A percentile compares a stretch with the other conserved stretches of the same genome.
These are phyloP conservation scores for Melaleuca alternifolia DNA, from an alignment of 345 rosid genomes.

Conservation along the genomic window DNA sequence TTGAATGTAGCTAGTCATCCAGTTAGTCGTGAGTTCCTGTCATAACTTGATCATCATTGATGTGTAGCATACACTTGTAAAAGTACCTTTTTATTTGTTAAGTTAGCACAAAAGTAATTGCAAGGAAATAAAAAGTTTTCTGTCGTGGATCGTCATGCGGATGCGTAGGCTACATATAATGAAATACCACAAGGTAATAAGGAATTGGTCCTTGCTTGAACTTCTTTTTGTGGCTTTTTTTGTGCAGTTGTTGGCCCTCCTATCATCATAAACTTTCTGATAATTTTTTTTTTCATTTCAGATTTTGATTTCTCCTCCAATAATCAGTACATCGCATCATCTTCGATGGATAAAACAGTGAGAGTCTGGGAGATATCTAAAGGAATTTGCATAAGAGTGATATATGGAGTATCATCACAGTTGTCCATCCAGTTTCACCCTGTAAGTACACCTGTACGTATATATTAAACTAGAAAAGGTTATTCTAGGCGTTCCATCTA, in stretches of 20 bases:
- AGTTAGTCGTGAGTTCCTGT: neutral
- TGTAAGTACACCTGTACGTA: constrained; percentile 36
- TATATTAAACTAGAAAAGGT: neutral
- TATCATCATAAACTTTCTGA: neutral
- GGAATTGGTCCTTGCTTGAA: neutral
- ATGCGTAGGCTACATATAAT: neutral
- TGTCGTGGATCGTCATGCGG: neutral
- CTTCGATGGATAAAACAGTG: constrained; percentile 92
- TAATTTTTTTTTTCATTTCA: constrained; percentile 23
- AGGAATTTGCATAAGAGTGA: constrained; percentile 91
- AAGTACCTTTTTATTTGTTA: neutral
- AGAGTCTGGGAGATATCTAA: constrained; percentile 92
- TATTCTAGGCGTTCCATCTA: neutral
- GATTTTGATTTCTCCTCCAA: constrained; percentile 98
- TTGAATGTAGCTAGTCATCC: neutral
- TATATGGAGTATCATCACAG: constrained; percentile 84
- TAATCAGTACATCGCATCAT: constrained; percentile 90
- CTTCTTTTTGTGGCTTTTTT: neutral
- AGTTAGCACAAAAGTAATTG: neutral
- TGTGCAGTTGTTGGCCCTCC: neutral
- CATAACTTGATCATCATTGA: neutral
- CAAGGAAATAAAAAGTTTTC: neutral
- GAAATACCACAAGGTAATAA: neutral
- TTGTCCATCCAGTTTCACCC: constrained; percentile 92
- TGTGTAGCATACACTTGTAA: neutral